These are phyloP conservation scores for Metschnikowia matae DNA, from an alignment of 805 yeast species.

Conservation along the genomic window DNA sequence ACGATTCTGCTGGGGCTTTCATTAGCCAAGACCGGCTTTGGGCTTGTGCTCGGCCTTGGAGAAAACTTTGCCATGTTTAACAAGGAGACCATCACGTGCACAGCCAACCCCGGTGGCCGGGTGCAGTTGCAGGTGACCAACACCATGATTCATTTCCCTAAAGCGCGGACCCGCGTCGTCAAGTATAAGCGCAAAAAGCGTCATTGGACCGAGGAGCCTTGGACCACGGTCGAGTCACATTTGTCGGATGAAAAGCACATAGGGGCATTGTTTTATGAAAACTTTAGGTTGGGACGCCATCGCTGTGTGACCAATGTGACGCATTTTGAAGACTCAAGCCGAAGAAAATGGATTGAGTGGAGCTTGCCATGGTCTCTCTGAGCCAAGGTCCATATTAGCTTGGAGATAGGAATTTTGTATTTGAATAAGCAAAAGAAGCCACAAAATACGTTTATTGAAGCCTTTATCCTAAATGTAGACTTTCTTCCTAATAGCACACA, in stretches of 20 bases:
- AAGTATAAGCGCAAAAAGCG: constrained; percentile 2
- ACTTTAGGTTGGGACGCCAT: constrained; percentile 10
- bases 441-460: too few relatives aligned
- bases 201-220: constrained; percentile 3
- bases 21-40: constrained; percentile 1
- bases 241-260: constrained; percentile 10
- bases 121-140: constrained; percentile 18
- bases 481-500: too few relatives aligned
- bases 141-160: constrained; percentile 14
- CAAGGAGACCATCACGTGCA: constrained; percentile 13
- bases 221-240: constrained; percentile 10
- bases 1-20: constrained; percentile 7
- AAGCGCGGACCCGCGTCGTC: constrained; percentile 11
- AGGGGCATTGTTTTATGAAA: constrained; percentile 14
- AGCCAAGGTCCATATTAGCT: not conserved
- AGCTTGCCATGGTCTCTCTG: constrained; percentile 2
- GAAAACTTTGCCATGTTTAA: constrained; percentile 7
- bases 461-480: too few relatives aligned
- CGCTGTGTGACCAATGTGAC: constrained; percentile 16
- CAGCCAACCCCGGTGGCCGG: constrained; percentile 15
- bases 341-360: constrained; percentile 13
- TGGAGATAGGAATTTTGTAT: too few relatives aligned
- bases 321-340: constrained; percentile 9
- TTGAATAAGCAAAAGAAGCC: too few relatives aligned
- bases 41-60: constrained; percentile 6